These are phyloP conservation scores for Solanum ahanhuiri DNA, from an alignment of 257 asterid species.

Conservation along the genomic window DNA sequence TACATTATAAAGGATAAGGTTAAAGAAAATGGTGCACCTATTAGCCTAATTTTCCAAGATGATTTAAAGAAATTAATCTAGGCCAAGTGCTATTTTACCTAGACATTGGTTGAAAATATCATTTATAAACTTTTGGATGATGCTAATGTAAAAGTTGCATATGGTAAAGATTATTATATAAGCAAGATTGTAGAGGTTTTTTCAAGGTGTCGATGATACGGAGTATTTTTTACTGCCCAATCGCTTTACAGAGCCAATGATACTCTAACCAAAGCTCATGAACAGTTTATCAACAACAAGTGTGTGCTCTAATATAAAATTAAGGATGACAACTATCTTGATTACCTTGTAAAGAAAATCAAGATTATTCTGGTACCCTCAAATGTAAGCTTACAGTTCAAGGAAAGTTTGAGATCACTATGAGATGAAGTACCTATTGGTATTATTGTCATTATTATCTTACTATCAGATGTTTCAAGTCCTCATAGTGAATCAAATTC, in stretches of 20 bases:
- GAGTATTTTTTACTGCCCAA: slow-evolving; percentile 34
- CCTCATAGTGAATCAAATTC: slow-evolving; percentile 39
- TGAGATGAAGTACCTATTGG: slow-evolving; percentile 51
- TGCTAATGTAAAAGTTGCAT: slow-evolving; percentile 12
- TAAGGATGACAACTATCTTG: no score
- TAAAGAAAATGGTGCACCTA: no score
- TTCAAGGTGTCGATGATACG: slow-evolving; percentile 40
- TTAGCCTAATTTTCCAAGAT: no score
- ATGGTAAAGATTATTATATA: slow-evolving; percentile 28
- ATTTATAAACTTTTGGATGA: no score
- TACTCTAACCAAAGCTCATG: slow-evolving; percentile 37
- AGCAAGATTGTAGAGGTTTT: slow-evolving; percentile 58
- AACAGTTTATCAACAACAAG: slow-evolving; percentile 16
- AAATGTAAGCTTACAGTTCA: background rate
- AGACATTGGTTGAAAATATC: no score
- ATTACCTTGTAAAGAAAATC: no score
- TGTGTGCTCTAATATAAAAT: no score
- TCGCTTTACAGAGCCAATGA: slow-evolving; percentile 68
- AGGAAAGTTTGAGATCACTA: slow-evolving; percentile 10
- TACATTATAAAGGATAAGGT: no score
- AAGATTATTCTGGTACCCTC: no score
- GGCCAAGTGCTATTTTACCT: no score
- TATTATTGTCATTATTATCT: slow-evolving; percentile 49
- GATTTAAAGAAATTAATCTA: no score
- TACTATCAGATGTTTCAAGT: slow-evolving; percentile 20